Conservation (phyloP, 139 green algal genomes). For the Tetradesmus lagerheimii region DNA sequence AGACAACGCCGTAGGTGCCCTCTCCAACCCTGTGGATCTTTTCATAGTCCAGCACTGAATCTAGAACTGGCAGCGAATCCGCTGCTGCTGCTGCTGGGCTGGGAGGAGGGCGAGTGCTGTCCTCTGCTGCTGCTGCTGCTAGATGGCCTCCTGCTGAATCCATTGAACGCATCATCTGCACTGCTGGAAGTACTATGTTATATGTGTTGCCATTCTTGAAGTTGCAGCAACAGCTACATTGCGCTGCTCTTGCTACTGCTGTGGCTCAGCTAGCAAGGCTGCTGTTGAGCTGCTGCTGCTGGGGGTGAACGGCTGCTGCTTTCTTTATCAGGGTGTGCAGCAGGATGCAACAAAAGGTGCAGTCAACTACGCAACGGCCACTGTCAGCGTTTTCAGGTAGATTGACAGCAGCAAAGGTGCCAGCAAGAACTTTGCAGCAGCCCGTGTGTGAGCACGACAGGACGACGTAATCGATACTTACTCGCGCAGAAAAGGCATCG, state of each 20-base stretch:
- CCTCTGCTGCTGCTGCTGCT: not conserved
- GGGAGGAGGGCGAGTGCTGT: no score
- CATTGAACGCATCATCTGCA: not conserved
- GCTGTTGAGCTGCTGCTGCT: not conserved
- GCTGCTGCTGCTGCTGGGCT: slow-evolving; percentile 9
- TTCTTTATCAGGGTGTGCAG: no score
- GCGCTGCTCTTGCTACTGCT: slow-evolving; percentile 10
- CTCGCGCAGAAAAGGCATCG: no score
- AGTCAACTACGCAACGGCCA: no score
- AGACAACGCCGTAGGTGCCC: slow-evolving; percentile 80
- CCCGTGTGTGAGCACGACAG: no score
- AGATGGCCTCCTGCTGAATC: not conserved
- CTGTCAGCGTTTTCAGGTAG: no score
- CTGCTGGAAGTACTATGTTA: not conserved
- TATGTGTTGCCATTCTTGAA: not conserved
- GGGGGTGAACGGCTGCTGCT: no score
- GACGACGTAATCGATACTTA: no score
- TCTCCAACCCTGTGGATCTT: slow-evolving; percentile 84
- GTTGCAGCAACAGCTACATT: not conserved
- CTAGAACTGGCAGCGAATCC: slow-evolving; percentile 56
- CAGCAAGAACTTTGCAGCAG: no score
- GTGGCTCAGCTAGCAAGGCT: not conserved
- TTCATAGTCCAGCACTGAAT: slow-evolving; percentile 74
- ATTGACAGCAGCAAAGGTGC: no score
- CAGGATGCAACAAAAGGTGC: no score